Conservation (phyloP, 169 alveolate species). For the Cryptosporidium muris region DNA sequence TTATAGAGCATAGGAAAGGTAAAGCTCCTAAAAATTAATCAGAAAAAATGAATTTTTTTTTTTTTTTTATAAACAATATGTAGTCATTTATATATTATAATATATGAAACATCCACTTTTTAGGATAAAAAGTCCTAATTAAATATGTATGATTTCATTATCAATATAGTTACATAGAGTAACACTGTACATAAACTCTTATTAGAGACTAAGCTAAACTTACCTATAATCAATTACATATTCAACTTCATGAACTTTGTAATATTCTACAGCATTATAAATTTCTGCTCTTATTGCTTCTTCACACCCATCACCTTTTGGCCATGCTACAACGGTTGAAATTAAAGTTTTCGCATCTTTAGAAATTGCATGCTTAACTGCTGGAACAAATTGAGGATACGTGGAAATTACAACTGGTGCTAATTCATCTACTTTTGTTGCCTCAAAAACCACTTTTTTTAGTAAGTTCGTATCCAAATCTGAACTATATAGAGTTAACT, state of each 20-base stretch:
- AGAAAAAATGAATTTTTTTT: neutral
- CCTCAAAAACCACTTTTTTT: slow-evolving; percentile 54
- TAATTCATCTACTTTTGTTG: slow-evolving; percentile 22
- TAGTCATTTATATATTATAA: no score
- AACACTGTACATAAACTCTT: neutral
- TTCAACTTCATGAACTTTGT: slow-evolving; percentile 68
- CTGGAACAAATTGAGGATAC: slow-evolving; percentile 62
- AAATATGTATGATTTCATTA: no score
- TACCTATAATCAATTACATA: slow-evolving; percentile 69
- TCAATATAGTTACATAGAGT: no score
- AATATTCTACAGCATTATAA: slow-evolving; percentile 56
- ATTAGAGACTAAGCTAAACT: neutral
- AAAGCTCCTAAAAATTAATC: slow-evolving; percentile 33
- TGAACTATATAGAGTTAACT: slow-evolving; percentile 63
- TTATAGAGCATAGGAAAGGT: slow-evolving; percentile 65
- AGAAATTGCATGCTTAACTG: slow-evolving; percentile 44
- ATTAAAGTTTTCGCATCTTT: slow-evolving; percentile 18
- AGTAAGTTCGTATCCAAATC: slow-evolving; percentile 45
- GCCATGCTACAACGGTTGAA: slow-evolving; percentile 70
- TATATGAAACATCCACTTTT: no score
- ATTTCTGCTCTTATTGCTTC: slow-evolving; percentile 68
- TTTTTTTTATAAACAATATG: no score
- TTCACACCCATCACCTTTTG: slow-evolving; percentile 69
- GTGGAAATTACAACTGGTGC: slow-evolving; percentile 68
- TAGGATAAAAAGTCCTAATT: no score